Evolutionary conservation across 2,329 filamentous ascomycete genomes (phyloP), one percentile per base, ranked within the genome.

Genomic region (Cercospora zeina): DNA sequence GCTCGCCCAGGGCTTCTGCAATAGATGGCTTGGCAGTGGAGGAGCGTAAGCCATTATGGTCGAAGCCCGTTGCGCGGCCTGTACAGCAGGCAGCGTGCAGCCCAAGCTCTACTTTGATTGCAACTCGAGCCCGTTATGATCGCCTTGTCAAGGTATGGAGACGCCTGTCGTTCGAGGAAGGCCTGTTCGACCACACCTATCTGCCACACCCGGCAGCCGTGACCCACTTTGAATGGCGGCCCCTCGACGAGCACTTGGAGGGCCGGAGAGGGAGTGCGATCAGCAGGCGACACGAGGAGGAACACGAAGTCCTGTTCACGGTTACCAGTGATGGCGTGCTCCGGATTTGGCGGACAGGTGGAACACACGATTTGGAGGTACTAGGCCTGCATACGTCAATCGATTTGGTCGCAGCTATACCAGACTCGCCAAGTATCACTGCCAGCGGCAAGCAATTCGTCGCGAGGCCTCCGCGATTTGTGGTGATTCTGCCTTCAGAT

Each of bases 131-230:
- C 45, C 80, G 82, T 54, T 86, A 90, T 72, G 95, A 97, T 75
- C 84, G 88, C 56, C 79, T 97, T 19, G 87, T 96, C 68, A 97
- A 99, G 77, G 85, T 97, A 70, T 99, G 96, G 95, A 86, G 92
- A 66, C 85, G 93, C 58, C 80, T 96, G 24, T 89, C 89, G 8
- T 97, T 93, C 73, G 91, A 91, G 62, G 89, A 96, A 68, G 89
- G 91, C 39, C 84, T 89, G 61, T 97, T 97, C 76, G 93, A 97
- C 70, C 88, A 96, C 70, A 87, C 88, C 30, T 97, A 97, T 76
- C 85, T 99, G 1, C 82, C 87, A n/a, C 95, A 99, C 74, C 90
- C 91, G 1, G 82, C 85, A 27, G 78, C 88, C 0, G 87, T 99
- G n/a, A 93, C 90, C 2, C 87, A 85, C 63, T 78, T 96, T 63